phyloP scores from a whole-genome alignment of 2,329 filamentous ascomycete genomes.

The Hirsutella minnesotensis region DNA sequence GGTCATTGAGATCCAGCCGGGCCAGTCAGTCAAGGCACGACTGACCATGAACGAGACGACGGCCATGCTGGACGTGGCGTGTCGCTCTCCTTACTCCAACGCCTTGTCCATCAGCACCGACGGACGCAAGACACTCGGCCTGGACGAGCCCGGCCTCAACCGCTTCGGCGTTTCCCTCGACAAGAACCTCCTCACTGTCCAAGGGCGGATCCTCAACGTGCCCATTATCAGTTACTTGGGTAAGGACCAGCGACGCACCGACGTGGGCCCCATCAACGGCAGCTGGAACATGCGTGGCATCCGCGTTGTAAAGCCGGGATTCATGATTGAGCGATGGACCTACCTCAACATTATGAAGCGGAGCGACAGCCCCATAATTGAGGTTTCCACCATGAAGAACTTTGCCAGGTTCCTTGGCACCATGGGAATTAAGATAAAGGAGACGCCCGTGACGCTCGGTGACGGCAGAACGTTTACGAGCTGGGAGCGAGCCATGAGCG shows the following conservation, averaged over 20 bases:
- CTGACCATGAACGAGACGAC: slow-evolving; percentile 49
- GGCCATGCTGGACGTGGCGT: slow-evolving; percentile 62
- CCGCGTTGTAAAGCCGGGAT: slow-evolving; percentile 41
- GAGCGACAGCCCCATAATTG: slow-evolving; percentile 8
- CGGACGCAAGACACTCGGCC: slow-evolving; percentile 44
- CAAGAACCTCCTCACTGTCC: slow-evolving; percentile 56
- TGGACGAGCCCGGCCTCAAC: slow-evolving; percentile 35
- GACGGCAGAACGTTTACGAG: slow-evolving; percentile 6
- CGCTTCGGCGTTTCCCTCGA: slow-evolving; percentile 53
- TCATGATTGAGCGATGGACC: slow-evolving; percentile 35
- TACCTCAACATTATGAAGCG: slow-evolving; percentile 27
- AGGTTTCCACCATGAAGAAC: slow-evolving; percentile 11
- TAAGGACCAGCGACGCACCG: slow-evolving; percentile 8
- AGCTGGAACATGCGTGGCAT: slow-evolving; percentile 57
- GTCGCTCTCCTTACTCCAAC: slow-evolving; percentile 53
- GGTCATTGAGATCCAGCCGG: slow-evolving; percentile 48
- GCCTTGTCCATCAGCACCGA: slow-evolving; percentile 50
- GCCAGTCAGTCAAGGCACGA: slow-evolving; percentile 51
- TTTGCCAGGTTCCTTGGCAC: slow-evolving; percentile 26
- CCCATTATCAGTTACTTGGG: slow-evolving; percentile 49
- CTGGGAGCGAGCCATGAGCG: slow-evolving; percentile 2
- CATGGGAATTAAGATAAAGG: slow-evolving; percentile 27
- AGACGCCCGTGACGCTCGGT: slow-evolving; percentile 6
- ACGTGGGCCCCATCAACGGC: slow-evolving; percentile 32
- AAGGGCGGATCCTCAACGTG: slow-evolving; percentile 52